Evolutionary conservation across 495 filamentous ascomycete species (phyloP).

Genomic region (Penicillium cosmopolitanum): DNA sequence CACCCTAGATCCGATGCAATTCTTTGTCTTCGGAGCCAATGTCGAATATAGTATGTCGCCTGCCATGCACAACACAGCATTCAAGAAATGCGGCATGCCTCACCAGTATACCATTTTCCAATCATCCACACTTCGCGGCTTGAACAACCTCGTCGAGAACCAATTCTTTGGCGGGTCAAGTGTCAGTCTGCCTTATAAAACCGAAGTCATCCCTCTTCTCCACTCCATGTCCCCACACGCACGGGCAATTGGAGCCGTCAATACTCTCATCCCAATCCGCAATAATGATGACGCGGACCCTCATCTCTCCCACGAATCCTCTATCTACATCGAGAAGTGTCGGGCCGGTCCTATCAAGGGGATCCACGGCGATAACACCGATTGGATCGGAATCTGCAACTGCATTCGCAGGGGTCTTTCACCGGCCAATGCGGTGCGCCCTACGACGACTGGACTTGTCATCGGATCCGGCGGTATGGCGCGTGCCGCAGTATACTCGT

Average conservation of each 20-base stretch:
- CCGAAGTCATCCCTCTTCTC: conserved; percentile 68
- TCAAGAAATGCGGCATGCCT: conserved; percentile 69
- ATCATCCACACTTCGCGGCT: conserved; percentile 64
- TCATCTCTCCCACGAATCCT: conserved; percentile 37
- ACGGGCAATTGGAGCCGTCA: conserved; percentile 76
- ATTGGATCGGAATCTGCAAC: conserved; percentile 76
- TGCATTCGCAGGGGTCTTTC: conserved; percentile 75
- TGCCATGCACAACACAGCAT: conserved; percentile 73
- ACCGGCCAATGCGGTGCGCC: conserved; percentile 74
- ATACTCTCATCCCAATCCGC: conserved; percentile 74
- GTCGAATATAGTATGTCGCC: conserved; percentile 50
- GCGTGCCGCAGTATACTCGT: conserved; percentile 75
- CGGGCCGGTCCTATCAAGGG: conserved; percentile 63
- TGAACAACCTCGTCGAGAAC: conserved; percentile 65
- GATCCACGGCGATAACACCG: conserved; percentile 81
- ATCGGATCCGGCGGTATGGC: conserved; percentile 83
- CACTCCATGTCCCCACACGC: conserved; percentile 75
- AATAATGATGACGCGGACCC: conserved; percentile 54
- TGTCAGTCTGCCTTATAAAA: conserved; percentile 75
- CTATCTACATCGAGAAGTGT: conserved; percentile 59
- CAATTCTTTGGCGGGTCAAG: conserved; percentile 74
- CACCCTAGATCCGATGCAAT: conserved; percentile 54
- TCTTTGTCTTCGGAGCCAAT: conserved; percentile 49
- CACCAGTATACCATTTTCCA: conserved; percentile 71
- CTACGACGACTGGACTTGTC: conserved; percentile 67